These are phyloP conservation scores for Aegilops longissima DNA, from an alignment of 176 grass and related monocot genomes.

Conservation along the genomic window DNA sequence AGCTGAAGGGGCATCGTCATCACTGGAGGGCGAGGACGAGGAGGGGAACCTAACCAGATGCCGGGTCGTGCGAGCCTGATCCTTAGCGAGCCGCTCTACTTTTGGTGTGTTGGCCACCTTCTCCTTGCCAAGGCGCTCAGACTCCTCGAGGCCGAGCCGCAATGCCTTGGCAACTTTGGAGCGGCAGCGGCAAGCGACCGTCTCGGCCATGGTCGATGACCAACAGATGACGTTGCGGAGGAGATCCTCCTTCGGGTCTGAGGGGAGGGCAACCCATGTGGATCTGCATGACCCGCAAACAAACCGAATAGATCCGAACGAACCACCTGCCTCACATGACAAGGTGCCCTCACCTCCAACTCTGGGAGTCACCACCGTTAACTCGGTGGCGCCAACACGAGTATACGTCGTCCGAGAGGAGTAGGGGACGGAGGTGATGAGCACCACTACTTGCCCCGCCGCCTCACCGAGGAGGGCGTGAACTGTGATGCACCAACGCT, in stretches of 20 bases:
- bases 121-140: background rate
- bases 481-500: accelerated
- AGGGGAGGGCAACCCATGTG: background rate
- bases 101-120: background rate
- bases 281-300: background rate
- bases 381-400: no score
- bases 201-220: background rate
- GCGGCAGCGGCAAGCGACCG: accelerated
- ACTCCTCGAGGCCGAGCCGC: background rate
- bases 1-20: background rate
- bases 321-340: no score
- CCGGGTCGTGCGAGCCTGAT: accelerated
- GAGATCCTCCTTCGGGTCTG: background rate
- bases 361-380: no score
- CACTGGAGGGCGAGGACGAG: background rate
- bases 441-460: no score
- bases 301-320: background rate
- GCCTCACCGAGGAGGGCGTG: no score
- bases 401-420: background rate
- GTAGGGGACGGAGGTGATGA: background rate
- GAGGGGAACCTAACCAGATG: background rate
- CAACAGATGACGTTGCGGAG: background rate
- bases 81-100: background rate
- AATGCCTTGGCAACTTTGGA: background rate
- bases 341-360: no score